Conservation (phyloP, 768 basidiomycete genomes). For the Collybia sordida region DNA sequence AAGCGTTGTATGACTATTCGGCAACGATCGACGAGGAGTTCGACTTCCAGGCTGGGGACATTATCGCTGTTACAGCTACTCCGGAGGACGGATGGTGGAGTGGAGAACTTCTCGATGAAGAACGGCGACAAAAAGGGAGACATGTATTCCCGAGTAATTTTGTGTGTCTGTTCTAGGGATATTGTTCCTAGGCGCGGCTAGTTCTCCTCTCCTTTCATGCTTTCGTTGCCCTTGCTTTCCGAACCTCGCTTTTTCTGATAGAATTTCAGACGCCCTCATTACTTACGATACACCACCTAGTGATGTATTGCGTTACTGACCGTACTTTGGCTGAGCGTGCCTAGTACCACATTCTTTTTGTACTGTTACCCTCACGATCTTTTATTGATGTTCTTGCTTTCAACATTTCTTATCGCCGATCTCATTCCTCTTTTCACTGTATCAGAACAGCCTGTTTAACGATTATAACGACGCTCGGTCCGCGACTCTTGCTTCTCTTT, state of each 20-base stretch:
- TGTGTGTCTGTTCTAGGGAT: conserved; percentile 68
- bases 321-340: too few species aligned
- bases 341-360: too few species aligned
- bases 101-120: conserved; percentile 81
- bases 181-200: neutral
- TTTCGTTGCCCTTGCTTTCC: neutral
- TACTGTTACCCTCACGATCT: too few species aligned
- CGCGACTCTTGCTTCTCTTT: too few species aligned
- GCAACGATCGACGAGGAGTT: conserved; percentile 92
- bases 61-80: conserved; percentile 92
- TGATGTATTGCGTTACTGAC: too few species aligned
- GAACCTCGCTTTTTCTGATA: neutral
- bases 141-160: conserved; percentile 90
- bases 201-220: neutral
- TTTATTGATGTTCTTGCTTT: too few species aligned
- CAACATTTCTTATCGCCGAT: too few species aligned
- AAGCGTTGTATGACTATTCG: conserved; percentile 85
- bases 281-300: too few species aligned
- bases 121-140: conserved; percentile 64
- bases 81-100: conserved; percentile 99
- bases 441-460: too few species aligned
- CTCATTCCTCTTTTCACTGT: too few species aligned
- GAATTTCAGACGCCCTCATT: neutral
- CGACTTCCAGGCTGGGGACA: conserved; percentile 92
- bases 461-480: too few species aligned